phyloP scores from a whole-genome alignment of 2,329 filamentous ascomycete species.

The Fusarium azukiicola region DNA sequence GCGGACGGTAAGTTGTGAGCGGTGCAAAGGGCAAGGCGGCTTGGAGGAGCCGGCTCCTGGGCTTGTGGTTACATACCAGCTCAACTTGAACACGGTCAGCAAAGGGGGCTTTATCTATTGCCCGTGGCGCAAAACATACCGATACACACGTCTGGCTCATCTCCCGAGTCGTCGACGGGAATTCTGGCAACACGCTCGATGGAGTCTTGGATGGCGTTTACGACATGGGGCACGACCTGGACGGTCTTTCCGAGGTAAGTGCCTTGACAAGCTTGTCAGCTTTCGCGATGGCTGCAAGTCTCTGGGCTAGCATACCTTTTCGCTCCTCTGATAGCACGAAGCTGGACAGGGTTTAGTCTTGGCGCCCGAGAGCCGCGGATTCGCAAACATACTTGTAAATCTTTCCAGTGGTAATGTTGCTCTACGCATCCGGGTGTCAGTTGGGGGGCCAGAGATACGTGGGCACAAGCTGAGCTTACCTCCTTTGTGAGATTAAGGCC shows the following conservation, averaged over 20 bases:
- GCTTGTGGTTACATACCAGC: conserved; percentile 26
- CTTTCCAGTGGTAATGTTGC: conserved; percentile 99
- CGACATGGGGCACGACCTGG: conserved; percentile 89
- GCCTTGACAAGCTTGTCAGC: conserved; percentile 12
- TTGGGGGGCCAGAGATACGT: conserved; percentile 82
- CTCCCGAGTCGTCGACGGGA: conserved; percentile 91
- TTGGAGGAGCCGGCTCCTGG: not conserved
- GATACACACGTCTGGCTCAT: conserved; percentile 95
- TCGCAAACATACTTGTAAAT: conserved; percentile 93
- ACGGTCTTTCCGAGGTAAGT: conserved; percentile 85
- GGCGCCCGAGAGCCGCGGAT: not conserved
- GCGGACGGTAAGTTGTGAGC: not conserved
- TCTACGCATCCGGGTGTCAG: conserved; percentile 84
- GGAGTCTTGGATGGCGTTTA: conserved; percentile 95
- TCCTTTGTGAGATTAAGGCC: conserved; percentile 16
- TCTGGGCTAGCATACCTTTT: not conserved
- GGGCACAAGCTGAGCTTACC: conserved; percentile 5
- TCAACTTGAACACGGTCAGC: conserved; percentile 37
- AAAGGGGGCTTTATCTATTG: not conserved
- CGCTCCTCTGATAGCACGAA: not conserved
- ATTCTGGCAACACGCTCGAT: conserved; percentile 92
- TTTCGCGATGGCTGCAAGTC: conserved; percentile 1
- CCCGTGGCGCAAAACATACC: conserved; percentile 72
- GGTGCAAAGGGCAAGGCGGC: not conserved
- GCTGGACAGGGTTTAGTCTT: conserved; percentile 17